Conservation (phyloP, 441 rosid species). For the Arabidopsis lyrata region DNA sequence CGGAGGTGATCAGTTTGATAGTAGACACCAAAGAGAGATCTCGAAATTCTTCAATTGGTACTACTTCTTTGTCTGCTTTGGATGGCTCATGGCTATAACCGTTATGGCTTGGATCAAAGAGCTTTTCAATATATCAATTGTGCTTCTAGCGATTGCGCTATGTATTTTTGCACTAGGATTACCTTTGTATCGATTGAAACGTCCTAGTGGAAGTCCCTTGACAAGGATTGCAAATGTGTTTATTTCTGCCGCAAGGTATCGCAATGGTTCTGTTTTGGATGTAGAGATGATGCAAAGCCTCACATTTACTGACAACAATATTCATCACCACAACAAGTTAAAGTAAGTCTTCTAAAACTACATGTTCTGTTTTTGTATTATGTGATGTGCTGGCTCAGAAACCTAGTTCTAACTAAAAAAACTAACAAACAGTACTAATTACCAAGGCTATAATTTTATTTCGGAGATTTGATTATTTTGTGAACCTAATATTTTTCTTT, state of each 20-base stretch:
- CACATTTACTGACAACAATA: neutral
- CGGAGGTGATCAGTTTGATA: conserved; percentile 63
- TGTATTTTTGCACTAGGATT: conserved; percentile 51
- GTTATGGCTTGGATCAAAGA: conserved; percentile 63
- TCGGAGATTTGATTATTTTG: neutral
- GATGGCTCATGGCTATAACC: conserved; percentile 55
- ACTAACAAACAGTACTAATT: neutral
- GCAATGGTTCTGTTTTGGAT: conserved; percentile 14
- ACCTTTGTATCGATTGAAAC: conserved; percentile 49
- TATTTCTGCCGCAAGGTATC: conserved; percentile 10
- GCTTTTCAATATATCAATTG: conserved; percentile 45
- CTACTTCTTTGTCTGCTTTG: conserved; percentile 56
- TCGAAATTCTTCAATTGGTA: conserved; percentile 66
- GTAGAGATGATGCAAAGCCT: conserved; percentile 19
- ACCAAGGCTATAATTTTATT: neutral
- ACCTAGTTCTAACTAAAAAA: too few species aligned
- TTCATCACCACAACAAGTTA: conserved; percentile 21
- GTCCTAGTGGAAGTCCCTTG: conserved; percentile 57
- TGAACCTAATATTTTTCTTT: neutral
- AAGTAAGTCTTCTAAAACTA: conserved; percentile 6
- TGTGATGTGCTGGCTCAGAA: too few species aligned
- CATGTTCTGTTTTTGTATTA: too few species aligned
- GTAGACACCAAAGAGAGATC: conserved; percentile 43
- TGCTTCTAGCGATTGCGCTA: conserved; percentile 43
- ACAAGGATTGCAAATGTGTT: conserved; percentile 50